phyloP scores from a whole-genome alignment of 768 basidiomycete species.

The Dendrothele bispora region DNA sequence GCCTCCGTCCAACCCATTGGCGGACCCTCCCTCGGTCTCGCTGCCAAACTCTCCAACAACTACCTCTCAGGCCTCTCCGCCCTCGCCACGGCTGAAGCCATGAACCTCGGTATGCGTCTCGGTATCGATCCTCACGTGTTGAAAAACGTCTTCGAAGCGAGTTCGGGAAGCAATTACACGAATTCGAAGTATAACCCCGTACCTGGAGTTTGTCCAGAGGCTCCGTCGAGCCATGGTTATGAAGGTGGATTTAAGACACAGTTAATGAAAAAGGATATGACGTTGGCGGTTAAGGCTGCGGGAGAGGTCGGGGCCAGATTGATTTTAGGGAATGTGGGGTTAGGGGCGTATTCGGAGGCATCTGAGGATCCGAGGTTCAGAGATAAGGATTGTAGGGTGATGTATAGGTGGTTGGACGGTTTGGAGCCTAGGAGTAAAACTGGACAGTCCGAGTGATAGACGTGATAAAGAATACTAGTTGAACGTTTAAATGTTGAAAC shows the following conservation, averaged over 20 bases:
- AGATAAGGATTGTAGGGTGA: constrained; percentile 38
- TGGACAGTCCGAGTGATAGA: no score
- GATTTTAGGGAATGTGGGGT: constrained; percentile 36
- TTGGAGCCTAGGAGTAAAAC: no score
- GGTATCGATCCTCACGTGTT: constrained; percentile 39
- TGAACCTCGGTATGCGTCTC: constrained; percentile 45
- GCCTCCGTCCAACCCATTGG: constrained; percentile 35
- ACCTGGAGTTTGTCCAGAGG: constrained; percentile 42
- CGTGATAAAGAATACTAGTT: no score
- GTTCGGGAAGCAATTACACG: constrained; percentile 41
- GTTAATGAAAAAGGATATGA: constrained; percentile 46
- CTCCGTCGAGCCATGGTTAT: constrained; percentile 41
- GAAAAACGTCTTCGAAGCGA: constrained; percentile 37
- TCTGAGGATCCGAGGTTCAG: constrained; percentile 37
- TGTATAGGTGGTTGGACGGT: constrained; percentile 46
- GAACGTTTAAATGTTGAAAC: no score
- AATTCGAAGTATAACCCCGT: constrained; percentile 44
- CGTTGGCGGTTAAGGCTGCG: constrained; percentile 38
- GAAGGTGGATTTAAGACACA: constrained; percentile 47
- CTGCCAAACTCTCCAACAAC: constrained; percentile 45
- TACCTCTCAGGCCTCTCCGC: constrained; percentile 42
- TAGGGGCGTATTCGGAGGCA: constrained; percentile 37
- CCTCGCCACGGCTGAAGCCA: constrained; percentile 41
- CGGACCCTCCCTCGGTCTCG: constrained; percentile 39
- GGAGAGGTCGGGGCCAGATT: constrained; percentile 36